Percentiles rank a stretch among this genome's conserved stretches.
Evolutionary conservation across 1,139 yeast genomes (phyloP).

Genomic region (Pichia sp.): DNA sequence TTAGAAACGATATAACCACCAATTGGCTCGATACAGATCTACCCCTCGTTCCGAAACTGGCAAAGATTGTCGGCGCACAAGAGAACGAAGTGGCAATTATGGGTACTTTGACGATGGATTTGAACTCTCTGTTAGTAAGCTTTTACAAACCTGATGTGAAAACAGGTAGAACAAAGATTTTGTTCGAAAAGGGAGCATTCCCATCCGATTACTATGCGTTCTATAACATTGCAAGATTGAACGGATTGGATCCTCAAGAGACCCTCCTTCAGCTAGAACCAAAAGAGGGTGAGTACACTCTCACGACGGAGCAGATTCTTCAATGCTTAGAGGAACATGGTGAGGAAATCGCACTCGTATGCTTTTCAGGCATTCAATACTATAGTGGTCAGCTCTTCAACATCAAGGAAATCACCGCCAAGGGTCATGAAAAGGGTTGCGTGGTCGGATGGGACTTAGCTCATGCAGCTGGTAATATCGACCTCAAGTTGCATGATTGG

Average conservation of each 20-base stretch:
- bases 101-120: conserved; percentile 77
- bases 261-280: conserved; percentile 62
- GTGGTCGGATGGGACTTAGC: conserved; percentile 94
- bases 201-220: conserved; percentile 92
- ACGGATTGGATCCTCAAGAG: conserved; percentile 46
- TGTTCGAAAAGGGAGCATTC: conserved; percentile 82
- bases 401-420: conserved; percentile 56
- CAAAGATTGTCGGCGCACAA: conserved; percentile 70
- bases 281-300: conserved; percentile 43
- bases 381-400: conserved; percentile 88
- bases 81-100: conserved; percentile 73
- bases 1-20: conserved; percentile 41
- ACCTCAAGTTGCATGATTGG: conserved; percentile 75
- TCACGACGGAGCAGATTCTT: conserved; percentile 60
- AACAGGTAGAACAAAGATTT: conserved; percentile 53
- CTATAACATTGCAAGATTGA: conserved; percentile 60
- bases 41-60: conserved; percentile 61
- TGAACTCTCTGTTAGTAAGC: conserved; percentile 65
- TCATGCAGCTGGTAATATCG: conserved; percentile 88
- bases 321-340: conserved; percentile 46
- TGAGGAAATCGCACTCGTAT: conserved; percentile 63
- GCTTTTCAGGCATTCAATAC: conserved; percentile 86
- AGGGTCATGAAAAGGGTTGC: conserved; percentile 48
- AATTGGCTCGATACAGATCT: conserved; percentile 82
- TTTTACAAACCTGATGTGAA: conserved; percentile 57